Evolutionary conservation across 257 asterid genomes (phyloP), one percentile per base, ranked within the genome.

Genomic region (Echium plantagineum): DNA sequence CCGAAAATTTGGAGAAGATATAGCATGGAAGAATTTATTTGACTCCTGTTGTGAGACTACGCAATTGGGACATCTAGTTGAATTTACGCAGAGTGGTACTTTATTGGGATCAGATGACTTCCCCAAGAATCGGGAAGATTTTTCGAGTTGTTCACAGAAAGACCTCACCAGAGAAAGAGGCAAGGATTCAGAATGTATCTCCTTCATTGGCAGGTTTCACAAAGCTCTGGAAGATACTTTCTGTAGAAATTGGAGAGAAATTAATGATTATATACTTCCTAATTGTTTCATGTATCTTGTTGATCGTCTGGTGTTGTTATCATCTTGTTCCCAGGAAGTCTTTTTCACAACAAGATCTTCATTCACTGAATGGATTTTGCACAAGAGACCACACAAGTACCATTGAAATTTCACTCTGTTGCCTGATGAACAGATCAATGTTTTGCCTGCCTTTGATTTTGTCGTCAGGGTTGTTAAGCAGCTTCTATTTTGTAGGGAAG

Each of bases 261-360:
- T 20, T 3, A 15, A 2, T 2, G 81, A 79, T 68, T 81, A 60
- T 15, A 76, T 83, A 28, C 71, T 89, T 31, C 95, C 95, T 0
- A 22, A 57, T 32, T 83, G 89, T 31, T 31, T 31, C 38, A 1
- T 31, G 9, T 31, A 31, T 31, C 38, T 31, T 31, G 38, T 31
- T 31, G 95, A 83, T 59, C 78, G 85, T 20, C 78, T 81, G 6
- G 7, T 83, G 67, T 58, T 81, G 18, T 10, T 73, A 67, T 75
- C 67, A 58, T 80, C 82, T 52, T 77, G 57, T 56, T 57, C 75
- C 16, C 51, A 20, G 2, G 77, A 72, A 13, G 66, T 2, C 72
- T 75, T 75, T 60, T 83, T 64, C 72, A 57, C 84, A 0, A 61
- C 81, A 26, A 86, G 78, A 59, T 81, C 86, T 5, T 61, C 83